Evolutionary conservation across 179 eudicot genomes (phyloP).

Genomic region (Spinacia oleracea): DNA sequence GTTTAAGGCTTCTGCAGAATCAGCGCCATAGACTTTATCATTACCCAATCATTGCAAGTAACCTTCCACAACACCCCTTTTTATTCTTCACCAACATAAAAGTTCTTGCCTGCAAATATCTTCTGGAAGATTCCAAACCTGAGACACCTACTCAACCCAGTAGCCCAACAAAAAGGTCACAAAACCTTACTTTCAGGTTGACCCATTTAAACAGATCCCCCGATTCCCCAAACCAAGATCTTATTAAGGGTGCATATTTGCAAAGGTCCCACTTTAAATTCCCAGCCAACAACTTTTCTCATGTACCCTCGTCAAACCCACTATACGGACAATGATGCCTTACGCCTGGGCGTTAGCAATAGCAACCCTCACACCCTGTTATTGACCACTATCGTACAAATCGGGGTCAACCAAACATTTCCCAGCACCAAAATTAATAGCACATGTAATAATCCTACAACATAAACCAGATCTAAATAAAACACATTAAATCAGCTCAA

Average conservation of each 20-base stretch:
- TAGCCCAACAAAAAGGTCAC: neutral
- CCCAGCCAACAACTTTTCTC: conserved; percentile 15
- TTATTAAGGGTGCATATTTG: conserved; percentile 22
- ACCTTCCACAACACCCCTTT: conserved; percentile 15
- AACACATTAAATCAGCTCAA: conserved; percentile 3
- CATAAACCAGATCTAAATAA: conserved; percentile 23
- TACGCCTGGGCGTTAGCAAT: no score
- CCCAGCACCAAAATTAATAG: neutral
- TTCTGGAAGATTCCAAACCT: conserved; percentile 40
- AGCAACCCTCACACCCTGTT: no score
- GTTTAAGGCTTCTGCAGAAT: conserved; percentile 20
- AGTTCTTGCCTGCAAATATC: conserved; percentile 18
- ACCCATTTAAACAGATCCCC: conserved; percentile 5
- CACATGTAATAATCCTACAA: neutral
- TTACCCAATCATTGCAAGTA: conserved; percentile 30
- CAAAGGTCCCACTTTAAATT: conserved; percentile 43
- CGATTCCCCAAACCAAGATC: conserved; percentile 26
- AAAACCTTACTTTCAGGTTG: conserved; percentile 21
- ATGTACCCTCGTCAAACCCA: neutral
- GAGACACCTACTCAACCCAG: conserved; percentile 23
- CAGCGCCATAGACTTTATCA: conserved; percentile 29
- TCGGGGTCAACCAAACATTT: neutral
- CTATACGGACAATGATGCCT: neutral
- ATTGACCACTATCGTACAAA: no score
- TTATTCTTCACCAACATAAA: neutral